These are phyloP conservation scores for Exophiala sideris DNA, from an alignment of 2,329 filamentous ascomycete species.

Conservation along the genomic window DNA sequence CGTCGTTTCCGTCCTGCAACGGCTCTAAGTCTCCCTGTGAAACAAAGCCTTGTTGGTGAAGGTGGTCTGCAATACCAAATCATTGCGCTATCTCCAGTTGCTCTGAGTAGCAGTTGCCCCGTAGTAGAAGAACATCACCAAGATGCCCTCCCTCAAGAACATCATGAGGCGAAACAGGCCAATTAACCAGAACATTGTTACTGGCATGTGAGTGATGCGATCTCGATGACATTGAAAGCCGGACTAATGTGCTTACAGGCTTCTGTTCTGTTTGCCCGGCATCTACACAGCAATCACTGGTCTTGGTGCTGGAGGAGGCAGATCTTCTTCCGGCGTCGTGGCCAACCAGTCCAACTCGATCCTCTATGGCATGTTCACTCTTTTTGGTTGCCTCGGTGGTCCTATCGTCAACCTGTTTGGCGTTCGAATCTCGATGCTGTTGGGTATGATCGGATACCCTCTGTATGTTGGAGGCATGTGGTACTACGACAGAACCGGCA, in stretches of 20 bases:
- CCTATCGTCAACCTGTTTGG: slow-evolving; percentile 23
- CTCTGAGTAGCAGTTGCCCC: too few relatives aligned
- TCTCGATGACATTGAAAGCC: too few relatives aligned
- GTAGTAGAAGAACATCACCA: too few relatives aligned
- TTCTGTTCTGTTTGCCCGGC: slow-evolving; percentile 28
- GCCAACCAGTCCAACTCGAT: slow-evolving; percentile 25
- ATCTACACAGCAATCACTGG: slow-evolving; percentile 28
- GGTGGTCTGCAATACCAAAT: too few relatives aligned
- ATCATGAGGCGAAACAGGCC: too few relatives aligned
- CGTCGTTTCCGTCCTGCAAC: too few relatives aligned
- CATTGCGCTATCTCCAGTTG: too few relatives aligned
- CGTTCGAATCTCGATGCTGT: slow-evolving; percentile 19
- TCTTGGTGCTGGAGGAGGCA: slow-evolving; percentile 27
- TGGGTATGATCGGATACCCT: slow-evolving; percentile 25
- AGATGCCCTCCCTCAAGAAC: too few relatives aligned
- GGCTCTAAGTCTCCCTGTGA: too few relatives aligned
- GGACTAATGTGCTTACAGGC: background rate
- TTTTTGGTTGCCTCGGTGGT: slow-evolving; percentile 26
- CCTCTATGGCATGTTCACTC: slow-evolving; percentile 21
- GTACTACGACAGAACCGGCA: slow-evolving; percentile 25
- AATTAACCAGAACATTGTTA: too few relatives aligned
- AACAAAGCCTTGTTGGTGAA: too few relatives aligned
- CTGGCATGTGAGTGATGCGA: too few relatives aligned
- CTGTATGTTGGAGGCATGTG: slow-evolving; percentile 27
- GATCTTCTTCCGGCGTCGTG: slow-evolving; percentile 21